Percentiles rank a stretch among this genome's conserved stretches.
These are phyloP conservation scores for Saccharomyces jurei DNA, from an alignment of 805 yeast genomes.

Conservation along the genomic window DNA sequence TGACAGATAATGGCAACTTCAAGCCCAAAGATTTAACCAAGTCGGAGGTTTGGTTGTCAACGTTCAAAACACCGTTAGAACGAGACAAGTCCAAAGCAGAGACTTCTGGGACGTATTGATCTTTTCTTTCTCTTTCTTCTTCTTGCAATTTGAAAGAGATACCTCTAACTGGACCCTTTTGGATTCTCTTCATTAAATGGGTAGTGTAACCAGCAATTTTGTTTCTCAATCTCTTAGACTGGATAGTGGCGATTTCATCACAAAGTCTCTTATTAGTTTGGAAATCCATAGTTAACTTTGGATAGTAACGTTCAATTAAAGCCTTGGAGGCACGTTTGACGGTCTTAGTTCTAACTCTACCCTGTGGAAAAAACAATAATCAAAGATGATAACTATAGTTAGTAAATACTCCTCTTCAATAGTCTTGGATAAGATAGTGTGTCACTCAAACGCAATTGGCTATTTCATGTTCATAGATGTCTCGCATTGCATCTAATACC, in stretches of 20 bases:
- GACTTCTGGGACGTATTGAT: slow-evolving; percentile 99
- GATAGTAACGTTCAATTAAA: slow-evolving; percentile 98
- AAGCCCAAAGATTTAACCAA: slow-evolving; percentile 91
- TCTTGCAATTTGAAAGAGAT: slow-evolving; percentile 99
- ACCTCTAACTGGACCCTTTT: slow-evolving; percentile 99
- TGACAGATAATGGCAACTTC: slow-evolving; percentile 78
- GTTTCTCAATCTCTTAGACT: slow-evolving; percentile 99
- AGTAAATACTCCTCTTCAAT: background rate
- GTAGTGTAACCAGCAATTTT: slow-evolving; percentile 99
- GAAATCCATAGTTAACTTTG: slow-evolving; percentile 98
- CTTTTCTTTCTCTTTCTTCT: slow-evolving; percentile 99
- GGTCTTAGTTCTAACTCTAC: slow-evolving; percentile 99
- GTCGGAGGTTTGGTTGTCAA: slow-evolving; percentile 93
- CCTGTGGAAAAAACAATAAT: slow-evolving; percentile 41
- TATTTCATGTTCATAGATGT: background rate
- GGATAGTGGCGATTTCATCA: slow-evolving; percentile 96
- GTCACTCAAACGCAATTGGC: background rate
- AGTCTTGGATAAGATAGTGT: background rate
- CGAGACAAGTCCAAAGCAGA: slow-evolving; percentile 98
- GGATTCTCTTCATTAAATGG: slow-evolving; percentile 99
- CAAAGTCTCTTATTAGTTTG: slow-evolving; percentile 99
- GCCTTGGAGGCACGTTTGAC: slow-evolving; percentile 99
- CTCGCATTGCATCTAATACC: background rate
- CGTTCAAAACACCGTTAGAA: slow-evolving; percentile 93
- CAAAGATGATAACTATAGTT: background rate